phyloP scores from a whole-genome alignment of 2,329 filamentous ascomycete species.

The Arthrinium puccinioides region DNA sequence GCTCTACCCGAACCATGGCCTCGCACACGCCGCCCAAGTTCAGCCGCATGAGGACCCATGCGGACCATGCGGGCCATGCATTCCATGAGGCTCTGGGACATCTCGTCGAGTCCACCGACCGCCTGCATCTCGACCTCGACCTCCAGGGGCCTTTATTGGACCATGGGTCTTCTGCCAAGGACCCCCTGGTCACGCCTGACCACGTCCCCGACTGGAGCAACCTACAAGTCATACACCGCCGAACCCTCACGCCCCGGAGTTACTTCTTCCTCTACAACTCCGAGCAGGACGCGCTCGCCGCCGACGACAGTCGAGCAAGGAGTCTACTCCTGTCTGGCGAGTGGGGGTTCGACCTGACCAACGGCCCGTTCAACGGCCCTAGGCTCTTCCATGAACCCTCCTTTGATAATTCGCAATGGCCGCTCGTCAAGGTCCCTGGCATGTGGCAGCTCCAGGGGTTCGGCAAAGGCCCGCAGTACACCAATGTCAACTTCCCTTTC shows the following conservation, averaged over 20 bases:
- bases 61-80: too few species aligned
- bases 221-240: conserved; percentile 50
- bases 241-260: conserved; percentile 49
- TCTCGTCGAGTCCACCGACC: too few species aligned
- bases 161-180: too few species aligned
- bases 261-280: conserved; percentile 47
- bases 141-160: background rate
- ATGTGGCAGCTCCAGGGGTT: conserved; percentile 64
- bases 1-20: too few species aligned
- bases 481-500: conserved; percentile 55
- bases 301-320: conserved; percentile 30
- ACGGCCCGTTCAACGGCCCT: conserved; percentile 38
- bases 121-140: background rate
- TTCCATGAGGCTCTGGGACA: too few species aligned
- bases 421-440: conserved; percentile 51
- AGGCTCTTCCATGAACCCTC: conserved; percentile 27
- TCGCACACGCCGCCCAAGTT: too few species aligned
- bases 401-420: conserved; percentile 30
- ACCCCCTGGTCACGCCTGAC: conserved; percentile 18
- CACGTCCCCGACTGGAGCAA: conserved; percentile 53
- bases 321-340: conserved; percentile 40
- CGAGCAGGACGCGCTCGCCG: conserved; percentile 39
- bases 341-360: conserved; percentile 45
- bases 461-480: conserved; percentile 53
- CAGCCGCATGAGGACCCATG: too few species aligned